A percentile compares a stretch with the other conserved stretches of the same genome.
Conservation (phyloP, 495 filamentous ascomycete genomes). For the Lineolata rhizophorae region DNA sequence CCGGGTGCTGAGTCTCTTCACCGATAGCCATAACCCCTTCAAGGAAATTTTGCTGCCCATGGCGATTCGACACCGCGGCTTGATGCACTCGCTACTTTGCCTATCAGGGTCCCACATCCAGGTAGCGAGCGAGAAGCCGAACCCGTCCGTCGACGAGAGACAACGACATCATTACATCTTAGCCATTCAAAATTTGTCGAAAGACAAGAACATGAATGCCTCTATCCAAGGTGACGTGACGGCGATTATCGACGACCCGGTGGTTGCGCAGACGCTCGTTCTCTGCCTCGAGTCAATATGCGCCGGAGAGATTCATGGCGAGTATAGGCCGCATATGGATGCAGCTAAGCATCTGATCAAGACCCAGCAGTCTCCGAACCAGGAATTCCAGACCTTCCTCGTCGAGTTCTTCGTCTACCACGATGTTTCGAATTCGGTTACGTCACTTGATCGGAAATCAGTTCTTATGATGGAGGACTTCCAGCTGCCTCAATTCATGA, state of each 20-base stretch:
- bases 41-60: conserved; percentile 73
- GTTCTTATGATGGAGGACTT: conserved; percentile 36
- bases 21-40: conserved; percentile 72
- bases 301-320: conserved; percentile 52
- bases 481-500: conserved; percentile 43
- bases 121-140: conserved; percentile 24
- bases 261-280: conserved; percentile 55
- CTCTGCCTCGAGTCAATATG: conserved; percentile 63
- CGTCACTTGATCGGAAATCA: conserved; percentile 35
- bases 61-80: conserved; percentile 57
- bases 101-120: conserved; percentile 64
- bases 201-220: conserved; percentile 17
- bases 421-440: conserved; percentile 62
- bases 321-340: conserved; percentile 63
- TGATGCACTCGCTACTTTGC: conserved; percentile 86
- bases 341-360: conserved; percentile 52
- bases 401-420: conserved; percentile 89
- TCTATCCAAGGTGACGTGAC: conserved; percentile 21
- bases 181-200: conserved; percentile 35
- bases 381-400: conserved; percentile 39
- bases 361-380: conserved; percentile 21
- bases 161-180: conserved; percentile 35
- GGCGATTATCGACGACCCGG: conserved; percentile 27
- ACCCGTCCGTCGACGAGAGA: conserved; percentile 15
- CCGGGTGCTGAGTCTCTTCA: conserved; percentile 61